Percentiles rank a stretch among this genome's conserved stretches.
phyloP scores from a whole-genome alignment of 2,329 filamentous ascomycete genomes.

The Pezicula radicicola region DNA sequence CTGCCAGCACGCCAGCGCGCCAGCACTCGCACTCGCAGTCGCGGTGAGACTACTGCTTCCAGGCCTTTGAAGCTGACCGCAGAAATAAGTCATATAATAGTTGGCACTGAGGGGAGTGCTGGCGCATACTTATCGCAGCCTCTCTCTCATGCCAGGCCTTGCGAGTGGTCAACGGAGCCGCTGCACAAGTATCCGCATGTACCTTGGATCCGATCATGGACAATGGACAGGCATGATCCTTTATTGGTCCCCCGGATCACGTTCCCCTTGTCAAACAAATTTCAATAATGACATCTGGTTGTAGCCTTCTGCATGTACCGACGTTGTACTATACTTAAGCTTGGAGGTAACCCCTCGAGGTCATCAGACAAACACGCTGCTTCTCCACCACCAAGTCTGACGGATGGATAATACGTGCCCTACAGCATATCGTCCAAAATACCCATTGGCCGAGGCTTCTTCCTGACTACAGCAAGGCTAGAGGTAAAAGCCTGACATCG shows the following conservation, averaged over 20 bases:
- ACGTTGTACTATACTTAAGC: conserved; percentile 21
- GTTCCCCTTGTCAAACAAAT: conserved; percentile 20
- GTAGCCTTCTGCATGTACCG: conserved; percentile 24
- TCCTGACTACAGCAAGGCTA: no score
- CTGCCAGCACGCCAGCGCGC: no score
- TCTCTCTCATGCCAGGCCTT: conserved; percentile 1
- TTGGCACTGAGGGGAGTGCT: not conserved
- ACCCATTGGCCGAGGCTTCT: conserved; percentile 5
- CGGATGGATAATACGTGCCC: no score
- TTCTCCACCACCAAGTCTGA: not conserved
- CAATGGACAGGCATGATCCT: conserved; percentile 18
- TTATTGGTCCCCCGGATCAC: conserved; percentile 9
- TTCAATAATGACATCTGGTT: conserved; percentile 20
- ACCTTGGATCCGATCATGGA: conserved; percentile 33
- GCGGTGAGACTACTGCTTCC: not conserved
- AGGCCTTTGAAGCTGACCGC: not conserved
- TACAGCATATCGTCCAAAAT: no score
- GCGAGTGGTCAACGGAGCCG: conserved; percentile 39
- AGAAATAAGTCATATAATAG: not conserved
- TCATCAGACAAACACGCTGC: conserved; percentile 14
- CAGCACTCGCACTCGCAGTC: not conserved
- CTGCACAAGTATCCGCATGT: conserved; percentile 45
- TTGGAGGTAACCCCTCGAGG: conserved; percentile 16
- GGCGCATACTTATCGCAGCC: not conserved
- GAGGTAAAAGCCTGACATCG: conserved; percentile 5